These are phyloP conservation scores for Trichoderma sp. DNA, from an alignment of 2,329 filamentous ascomycete genomes.

Conservation along the genomic window DNA sequence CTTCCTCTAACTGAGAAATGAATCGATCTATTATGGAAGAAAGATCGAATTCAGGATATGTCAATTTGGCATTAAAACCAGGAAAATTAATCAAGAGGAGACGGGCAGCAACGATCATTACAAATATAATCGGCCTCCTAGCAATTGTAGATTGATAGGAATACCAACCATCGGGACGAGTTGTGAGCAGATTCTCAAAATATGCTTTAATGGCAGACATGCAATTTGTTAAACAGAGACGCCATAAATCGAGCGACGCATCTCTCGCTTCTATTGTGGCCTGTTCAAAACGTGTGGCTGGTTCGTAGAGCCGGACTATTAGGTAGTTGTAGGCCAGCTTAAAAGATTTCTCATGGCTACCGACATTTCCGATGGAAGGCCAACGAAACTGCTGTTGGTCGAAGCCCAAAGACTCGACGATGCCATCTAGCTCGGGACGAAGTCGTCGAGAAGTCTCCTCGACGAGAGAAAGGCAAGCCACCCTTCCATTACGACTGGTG, in stretches of 20 bases:
- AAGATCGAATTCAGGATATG: background rate
- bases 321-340: background rate
- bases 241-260: background rate
- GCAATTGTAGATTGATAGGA: background rate
- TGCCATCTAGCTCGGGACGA: background rate
- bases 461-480: background rate
- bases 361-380: background rate
- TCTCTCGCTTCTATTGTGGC: background rate
- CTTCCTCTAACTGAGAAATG: background rate
- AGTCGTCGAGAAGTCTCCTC: background rate
- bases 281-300: background rate
- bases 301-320: background rate
- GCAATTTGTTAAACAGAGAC: background rate
- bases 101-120: background rate
- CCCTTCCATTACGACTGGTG: too few species aligned
- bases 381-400: background rate
- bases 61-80: background rate
- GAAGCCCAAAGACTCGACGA: background rate
- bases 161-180: background rate
- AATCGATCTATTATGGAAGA: background rate
- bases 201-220: background rate
- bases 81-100: background rate
- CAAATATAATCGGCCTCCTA: background rate
- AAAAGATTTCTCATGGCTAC: background rate
- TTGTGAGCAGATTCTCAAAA: background rate